Base-by-base conservation (phyloP, 106 monocot genomes). In the Gastrodia elata region DNA sequence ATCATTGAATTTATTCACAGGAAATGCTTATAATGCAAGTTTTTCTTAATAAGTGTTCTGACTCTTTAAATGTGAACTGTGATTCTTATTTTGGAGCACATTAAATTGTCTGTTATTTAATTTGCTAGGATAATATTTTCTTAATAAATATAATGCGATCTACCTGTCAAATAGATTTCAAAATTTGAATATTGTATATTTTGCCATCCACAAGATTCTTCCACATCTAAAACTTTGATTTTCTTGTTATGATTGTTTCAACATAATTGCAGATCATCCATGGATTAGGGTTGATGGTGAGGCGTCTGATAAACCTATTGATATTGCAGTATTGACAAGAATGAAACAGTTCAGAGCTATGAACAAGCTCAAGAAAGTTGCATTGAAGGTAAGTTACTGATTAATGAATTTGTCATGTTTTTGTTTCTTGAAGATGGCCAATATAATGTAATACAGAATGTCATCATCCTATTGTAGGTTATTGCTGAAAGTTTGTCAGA, bases 401-500 rank as follows among this genome's bases (percentile, higher is more conserved):
- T 73, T 48, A 3, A 42, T 76, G 72, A 41, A 28, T 67, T 42
- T 5, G 38, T 10, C 4, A 1, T 5, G 2, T 22, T 16, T 44
- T 4, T 16, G 2, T 38, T 16, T 10, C 20, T 36, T 10, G 32
- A 77, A 18, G 26, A 14, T 65, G 38, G 30, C 33, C 32, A 61
- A 43, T 65, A 30, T n/a, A 13, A 57, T 40, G 77, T 40, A 73
- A 24, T 35, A 5, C 46, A 18, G 32, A 80, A 43, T 25, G 1
- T 46, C 41, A 59, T 13, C 40, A 68, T 41, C 30, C 57, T 68
- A 61, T 67, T 20, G 26, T 56, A 93, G 93, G 89, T 93, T 43
- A 87, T 93, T 74, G 93, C 93, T 33, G 87, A 93, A 70, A 90
- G 87, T 68, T 79, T 93, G 22, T 93, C 89, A 41, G 93, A 93